Evolutionary conservation across 1,284 basidiomycete genomes (phyloP), one percentile per base, ranked within the genome.

Genomic region (Omphalotus olearius): DNA sequence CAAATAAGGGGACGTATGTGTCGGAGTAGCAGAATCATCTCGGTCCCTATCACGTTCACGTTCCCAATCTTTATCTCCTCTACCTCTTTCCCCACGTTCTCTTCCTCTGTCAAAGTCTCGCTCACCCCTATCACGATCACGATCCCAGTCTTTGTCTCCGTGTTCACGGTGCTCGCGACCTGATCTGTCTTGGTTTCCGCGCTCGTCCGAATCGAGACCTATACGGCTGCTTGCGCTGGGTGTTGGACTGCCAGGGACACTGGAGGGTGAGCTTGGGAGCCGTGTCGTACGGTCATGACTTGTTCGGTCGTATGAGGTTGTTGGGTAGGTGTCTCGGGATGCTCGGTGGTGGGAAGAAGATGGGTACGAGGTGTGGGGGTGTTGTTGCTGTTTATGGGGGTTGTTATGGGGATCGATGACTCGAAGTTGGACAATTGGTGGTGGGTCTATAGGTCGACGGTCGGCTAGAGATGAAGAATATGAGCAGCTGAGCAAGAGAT

Each of bases 391-490:
- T 28, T 43, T 46, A 43, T 25, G 57, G 45, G 9, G 53, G 47
- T 23, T 57, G 61, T 38, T 59, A 4, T 79, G 67, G 6, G 79
- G 82, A 67, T 91, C 89, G 59, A 91, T 78, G 51, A 98, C 91
- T 49, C 89, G 85, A 6, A 98, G 81, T 68, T 96, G 93, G n/a
- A 98, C 85, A 66, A 98, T 95, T 11, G 95, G 95, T 0, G 93
- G 93, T 0, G 96, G 95, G 73, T 98, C 93, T 64, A 98, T 93
- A 2, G 95, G 93, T 26, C 95, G 79, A 36, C 94, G 80, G 74
- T 98, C 91, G 54, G 92, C 92, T 93, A 67, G 43, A 54, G 14
- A 48, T 18, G 37, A 57, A 51, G 40, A 46, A 30, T 41, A 52
- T 51, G 33, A 23, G 23, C 23, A 40, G 44, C 38, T 47, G 40